Base-by-base conservation (phyloP, 1,139 yeast species). In the Blastobotrys aristatus region DNA sequence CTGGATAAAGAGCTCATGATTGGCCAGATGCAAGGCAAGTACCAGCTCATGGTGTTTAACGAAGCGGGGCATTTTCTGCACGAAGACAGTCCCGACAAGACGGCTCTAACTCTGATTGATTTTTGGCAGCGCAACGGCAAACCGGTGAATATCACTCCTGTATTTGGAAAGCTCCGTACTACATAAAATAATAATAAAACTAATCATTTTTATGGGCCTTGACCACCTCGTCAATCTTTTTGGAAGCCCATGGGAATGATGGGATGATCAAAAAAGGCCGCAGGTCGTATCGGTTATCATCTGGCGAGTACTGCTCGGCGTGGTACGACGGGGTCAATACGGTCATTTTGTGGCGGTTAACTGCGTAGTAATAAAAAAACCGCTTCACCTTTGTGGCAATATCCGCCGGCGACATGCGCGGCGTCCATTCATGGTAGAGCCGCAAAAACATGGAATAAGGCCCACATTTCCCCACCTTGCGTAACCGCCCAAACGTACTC, bases 261-360 rank as follows among this genome's bases (percentile, higher is more conserved):
- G 97, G 97, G 57, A 86, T 80, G 50, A 92, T 87, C 64, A 92
- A 74, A 65, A 92, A 89, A 17, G 98, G 99, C 56, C 99, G 76
- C 61, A 94, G 73, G 64, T 92, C 99, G 65, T 85, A 92, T 59
- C 99, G 77, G 65, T 92, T 92, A 64, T 92, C 99, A 66, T 92
- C 99, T 1, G 98, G 97, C 1, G 97, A 88, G 63, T 94, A 92
- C 61, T 87, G 95, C 64, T 92, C 99, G 0, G 98, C 98, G 60
- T 92, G 98, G 62, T 92, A 94, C 21, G 95, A 79, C 13, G 99
- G 99, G 0, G 99, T 92, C 67, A 90, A 75, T 16, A 94, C 90
- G 0, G 98, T 92, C 82, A 88, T 94, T 68, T 92, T 92, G 68
- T 92, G 99, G 60, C 99, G 80, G 66, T 92, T 92, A 49, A 92